phyloP scores from a whole-genome alignment of 371 early-diverging fungal species.

The Mucor piriformis region DNA sequence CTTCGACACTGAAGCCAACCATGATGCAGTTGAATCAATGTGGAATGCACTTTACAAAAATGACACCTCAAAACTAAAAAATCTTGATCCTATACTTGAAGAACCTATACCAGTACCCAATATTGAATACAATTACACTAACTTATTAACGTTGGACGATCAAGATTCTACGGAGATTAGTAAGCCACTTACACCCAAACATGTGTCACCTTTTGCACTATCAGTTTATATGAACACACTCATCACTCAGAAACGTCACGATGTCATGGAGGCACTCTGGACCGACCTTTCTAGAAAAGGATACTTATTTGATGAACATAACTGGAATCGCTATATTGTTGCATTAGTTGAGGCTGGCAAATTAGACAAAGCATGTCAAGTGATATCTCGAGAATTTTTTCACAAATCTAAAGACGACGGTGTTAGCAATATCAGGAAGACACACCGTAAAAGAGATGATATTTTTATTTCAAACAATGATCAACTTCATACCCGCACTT shows the following conservation, averaged over 20 bases:
- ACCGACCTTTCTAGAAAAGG: conserved; percentile 11
- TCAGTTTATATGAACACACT: conserved; percentile 42
- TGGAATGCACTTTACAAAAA: conserved; percentile 30
- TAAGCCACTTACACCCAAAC: not conserved
- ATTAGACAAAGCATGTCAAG: conserved; percentile 22
- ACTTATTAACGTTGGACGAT: conserved; percentile 10
- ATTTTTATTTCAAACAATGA: conserved; percentile 13
- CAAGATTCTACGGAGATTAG: not conserved
- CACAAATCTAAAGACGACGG: not conserved
- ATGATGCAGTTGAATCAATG: conserved; percentile 35
- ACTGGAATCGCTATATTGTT: conserved; percentile 44
- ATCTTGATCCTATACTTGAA: conserved; percentile 13
- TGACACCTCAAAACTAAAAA: not conserved
- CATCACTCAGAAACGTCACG: conserved; percentile 9
- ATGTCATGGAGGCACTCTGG: conserved; percentile 39
- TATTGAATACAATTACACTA: conserved; percentile 1
- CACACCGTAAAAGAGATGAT: conserved; percentile 18
- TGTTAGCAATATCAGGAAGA: not conserved
- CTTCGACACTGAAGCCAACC: conserved; percentile 24
- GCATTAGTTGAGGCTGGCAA: conserved; percentile 15
- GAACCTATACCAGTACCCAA: conserved; percentile 21
- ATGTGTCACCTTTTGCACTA: conserved; percentile 35
- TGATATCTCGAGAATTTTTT: conserved; percentile 18
- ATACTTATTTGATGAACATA: conserved; percentile 46
- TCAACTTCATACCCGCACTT: conserved; percentile 29